A percentile compares a stretch with the other conserved stretches of the same genome.
These are phyloP conservation scores for Corymbia maculata DNA, from an alignment of 345 rosid genomes.

Conservation along the genomic window DNA sequence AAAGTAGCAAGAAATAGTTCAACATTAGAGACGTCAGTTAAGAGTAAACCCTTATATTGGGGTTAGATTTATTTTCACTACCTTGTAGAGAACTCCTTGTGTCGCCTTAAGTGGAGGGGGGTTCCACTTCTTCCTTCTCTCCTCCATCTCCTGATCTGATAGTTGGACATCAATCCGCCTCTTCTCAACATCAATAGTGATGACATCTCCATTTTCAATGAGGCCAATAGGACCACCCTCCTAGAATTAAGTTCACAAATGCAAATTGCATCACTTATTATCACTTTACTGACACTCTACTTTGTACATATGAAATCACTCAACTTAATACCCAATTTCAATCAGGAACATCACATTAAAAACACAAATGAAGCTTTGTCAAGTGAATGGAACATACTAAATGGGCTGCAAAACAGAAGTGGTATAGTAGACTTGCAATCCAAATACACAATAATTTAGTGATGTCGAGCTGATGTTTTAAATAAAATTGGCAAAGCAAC, in stretches of 20 bases:
- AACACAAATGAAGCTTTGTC: not conserved
- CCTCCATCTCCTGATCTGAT: constrained; percentile 50
- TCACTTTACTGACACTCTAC: not conserved
- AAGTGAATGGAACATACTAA: not conserved
- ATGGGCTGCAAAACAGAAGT: not conserved
- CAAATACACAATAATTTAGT: not conserved
- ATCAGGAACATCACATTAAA: not conserved
- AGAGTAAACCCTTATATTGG: not conserved
- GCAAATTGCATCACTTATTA: not conserved
- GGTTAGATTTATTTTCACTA: not conserved
- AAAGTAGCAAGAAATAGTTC: not conserved
- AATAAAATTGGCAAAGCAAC: not conserved
- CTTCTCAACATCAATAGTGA: constrained; percentile 63
- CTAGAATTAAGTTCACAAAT: constrained; percentile 20
- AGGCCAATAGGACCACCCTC: constrained; percentile 98
- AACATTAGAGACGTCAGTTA: not conserved
- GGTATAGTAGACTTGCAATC: not conserved
- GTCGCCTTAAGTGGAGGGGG: constrained; percentile 67
- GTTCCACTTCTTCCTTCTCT: constrained; percentile 65
- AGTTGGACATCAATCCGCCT: constrained; percentile 64
- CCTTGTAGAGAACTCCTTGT: constrained; percentile 78
- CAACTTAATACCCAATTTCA: not conserved
- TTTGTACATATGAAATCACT: not conserved
- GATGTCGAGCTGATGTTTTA: not conserved
- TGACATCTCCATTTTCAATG: constrained; percentile 63